These are phyloP conservation scores for Bipolaris victoriae DNA, from an alignment of 2,329 filamentous ascomycete genomes.

Conservation along the genomic window DNA sequence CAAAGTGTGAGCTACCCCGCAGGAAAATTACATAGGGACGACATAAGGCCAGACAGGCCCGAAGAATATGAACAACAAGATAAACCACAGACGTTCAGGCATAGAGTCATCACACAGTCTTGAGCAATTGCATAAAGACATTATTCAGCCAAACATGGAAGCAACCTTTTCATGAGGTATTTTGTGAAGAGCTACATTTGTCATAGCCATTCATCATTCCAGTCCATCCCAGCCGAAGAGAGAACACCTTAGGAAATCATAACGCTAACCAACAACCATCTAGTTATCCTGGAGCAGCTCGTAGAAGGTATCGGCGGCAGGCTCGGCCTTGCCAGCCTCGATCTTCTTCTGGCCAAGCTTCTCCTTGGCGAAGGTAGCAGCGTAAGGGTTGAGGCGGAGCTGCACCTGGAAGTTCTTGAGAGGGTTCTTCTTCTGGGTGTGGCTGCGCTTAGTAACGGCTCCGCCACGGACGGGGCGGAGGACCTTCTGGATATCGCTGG, in stretches of 20 bases:
- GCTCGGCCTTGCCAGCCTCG: slow-evolving; percentile 66
- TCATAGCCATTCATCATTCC: slow-evolving; percentile 33
- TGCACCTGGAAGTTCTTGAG: slow-evolving; percentile 98
- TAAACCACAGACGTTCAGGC: not conserved
- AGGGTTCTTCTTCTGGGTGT: slow-evolving; percentile 99
- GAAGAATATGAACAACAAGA: not conserved
- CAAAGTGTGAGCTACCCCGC: no score
- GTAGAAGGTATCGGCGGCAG: slow-evolving; percentile 60
- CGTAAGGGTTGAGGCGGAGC: slow-evolving; percentile 98
- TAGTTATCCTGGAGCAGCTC: slow-evolving; percentile 58
- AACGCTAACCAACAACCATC: slow-evolving; percentile 31
- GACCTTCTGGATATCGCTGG: slow-evolving; percentile 95
- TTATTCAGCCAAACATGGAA: slow-evolving; percentile 17
- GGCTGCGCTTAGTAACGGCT: slow-evolving; percentile 84
- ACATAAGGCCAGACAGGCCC: no score
- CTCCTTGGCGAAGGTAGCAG: slow-evolving; percentile 84
- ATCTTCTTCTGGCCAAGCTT: slow-evolving; percentile 76
- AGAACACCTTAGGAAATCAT: slow-evolving; percentile 36
- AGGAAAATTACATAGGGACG: no score
- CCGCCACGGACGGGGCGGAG: slow-evolving; percentile 90
- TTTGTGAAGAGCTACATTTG: slow-evolving; percentile 39
- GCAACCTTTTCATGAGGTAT: slow-evolving; percentile 32
- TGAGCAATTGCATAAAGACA: slow-evolving; percentile 6
- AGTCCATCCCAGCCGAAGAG: slow-evolving; percentile 31
- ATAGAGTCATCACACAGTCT: not conserved